Conservation (phyloP, 2,329 filamentous ascomycete genomes). For the Botryotinia narcissicola region DNA sequence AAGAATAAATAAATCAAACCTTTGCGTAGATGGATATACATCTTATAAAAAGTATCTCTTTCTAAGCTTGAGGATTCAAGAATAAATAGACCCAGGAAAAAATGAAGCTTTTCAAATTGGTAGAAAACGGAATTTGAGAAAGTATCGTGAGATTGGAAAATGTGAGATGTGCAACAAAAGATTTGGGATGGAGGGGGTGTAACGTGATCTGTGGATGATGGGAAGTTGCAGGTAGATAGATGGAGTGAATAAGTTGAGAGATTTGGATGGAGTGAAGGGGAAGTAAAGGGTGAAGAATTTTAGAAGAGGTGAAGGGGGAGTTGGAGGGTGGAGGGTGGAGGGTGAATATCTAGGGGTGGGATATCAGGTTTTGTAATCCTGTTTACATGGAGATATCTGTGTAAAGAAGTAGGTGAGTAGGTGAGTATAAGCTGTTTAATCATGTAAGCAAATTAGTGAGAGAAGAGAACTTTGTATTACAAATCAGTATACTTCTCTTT, state of each 20-base stretch:
- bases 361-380: neutral
- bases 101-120: too few relatives aligned
- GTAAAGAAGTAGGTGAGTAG: neutral
- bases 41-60: too few relatives aligned
- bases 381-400: too few relatives aligned
- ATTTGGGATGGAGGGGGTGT: neutral
- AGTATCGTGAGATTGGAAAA: too few relatives aligned
- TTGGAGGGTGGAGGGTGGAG: neutral
- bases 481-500: neutral
- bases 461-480: neutral
- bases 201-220: neutral
- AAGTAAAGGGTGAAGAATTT: neutral
- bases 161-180: too few relatives aligned
- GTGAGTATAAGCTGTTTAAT: neutral
- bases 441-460: neutral
- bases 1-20: too few relatives aligned
- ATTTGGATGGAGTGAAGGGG: neutral
- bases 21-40: too few relatives aligned
- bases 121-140: too few relatives aligned
- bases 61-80: too few relatives aligned
- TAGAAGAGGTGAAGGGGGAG: neutral
- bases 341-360: neutral
- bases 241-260: neutral
- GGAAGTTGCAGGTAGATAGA: neutral
- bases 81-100: too few relatives aligned